These are phyloP conservation scores for Ophiostoma tasmaniense DNA, from an alignment of 2,329 filamentous ascomycete species.

Conservation along the genomic window DNA sequence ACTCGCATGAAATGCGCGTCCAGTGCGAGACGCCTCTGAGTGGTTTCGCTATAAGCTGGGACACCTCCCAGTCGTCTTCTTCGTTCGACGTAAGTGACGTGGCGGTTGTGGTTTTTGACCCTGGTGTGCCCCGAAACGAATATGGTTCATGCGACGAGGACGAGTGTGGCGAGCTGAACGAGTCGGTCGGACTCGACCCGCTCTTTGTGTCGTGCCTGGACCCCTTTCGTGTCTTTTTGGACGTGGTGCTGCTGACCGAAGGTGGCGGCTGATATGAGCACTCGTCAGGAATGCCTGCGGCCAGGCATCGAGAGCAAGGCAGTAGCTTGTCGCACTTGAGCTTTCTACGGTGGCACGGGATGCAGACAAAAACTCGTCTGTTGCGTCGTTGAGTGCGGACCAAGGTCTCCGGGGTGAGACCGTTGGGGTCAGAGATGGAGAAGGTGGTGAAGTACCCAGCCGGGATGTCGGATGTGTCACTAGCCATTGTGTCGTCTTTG, in stretches of 20 bases:
- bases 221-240: neutral
- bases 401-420: slow-evolving; percentile 18
- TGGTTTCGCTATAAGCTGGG: neutral
- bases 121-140: neutral
- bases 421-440: slow-evolving; percentile 24
- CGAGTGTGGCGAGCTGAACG: neutral
- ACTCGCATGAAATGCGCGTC: slow-evolving; percentile 21
- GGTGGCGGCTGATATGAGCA: slow-evolving; percentile 24
- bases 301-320: slow-evolving; percentile 24
- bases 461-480: slow-evolving; percentile 17
- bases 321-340: slow-evolving; percentile 25
- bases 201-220: neutral
- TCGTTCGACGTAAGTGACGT: neutral
- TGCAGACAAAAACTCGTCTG: slow-evolving; percentile 26
- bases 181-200: neutral
- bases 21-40: slow-evolving; percentile 20
- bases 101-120: neutral
- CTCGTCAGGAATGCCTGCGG: slow-evolving; percentile 21
- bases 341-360: slow-evolving; percentile 26
- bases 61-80: neutral
- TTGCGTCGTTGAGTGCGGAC: slow-evolving; percentile 24
- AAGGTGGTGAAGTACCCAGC: slow-evolving; percentile 26
- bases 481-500: slow-evolving; percentile 8
- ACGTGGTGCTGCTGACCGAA: neutral
- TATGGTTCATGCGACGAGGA: neutral